Conservation (phyloP, 2,329 filamentous ascomycete species). For the Colletotrichum navitas region DNA sequence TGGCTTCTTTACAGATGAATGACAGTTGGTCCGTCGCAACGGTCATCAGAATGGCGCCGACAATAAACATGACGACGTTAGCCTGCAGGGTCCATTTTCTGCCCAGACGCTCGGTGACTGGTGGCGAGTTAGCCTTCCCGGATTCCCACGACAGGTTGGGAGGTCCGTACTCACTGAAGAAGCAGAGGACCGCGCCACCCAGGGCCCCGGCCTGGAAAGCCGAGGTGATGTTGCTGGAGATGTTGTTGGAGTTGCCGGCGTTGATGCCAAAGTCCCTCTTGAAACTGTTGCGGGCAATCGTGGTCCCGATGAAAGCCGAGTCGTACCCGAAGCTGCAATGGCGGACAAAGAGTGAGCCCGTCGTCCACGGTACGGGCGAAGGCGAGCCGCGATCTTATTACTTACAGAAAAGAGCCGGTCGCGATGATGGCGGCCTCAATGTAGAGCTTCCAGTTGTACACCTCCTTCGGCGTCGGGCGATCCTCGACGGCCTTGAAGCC, state of each 20-base stretch:
- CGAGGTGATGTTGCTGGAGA: slow-evolving; percentile 60
- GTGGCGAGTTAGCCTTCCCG: not conserved
- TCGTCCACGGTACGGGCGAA: slow-evolving; percentile 21
- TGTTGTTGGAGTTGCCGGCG: slow-evolving; percentile 47
- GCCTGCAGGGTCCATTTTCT: slow-evolving; percentile 65
- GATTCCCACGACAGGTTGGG: slow-evolving; percentile 12
- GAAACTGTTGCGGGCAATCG: slow-evolving; percentile 63
- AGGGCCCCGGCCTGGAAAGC: slow-evolving; percentile 64
- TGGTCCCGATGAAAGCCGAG: slow-evolving; percentile 66
- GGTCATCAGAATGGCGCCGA: slow-evolving; percentile 59
- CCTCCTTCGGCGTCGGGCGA: slow-evolving; percentile 66
- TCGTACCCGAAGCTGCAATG: slow-evolving; percentile 63
- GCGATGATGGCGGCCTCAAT: slow-evolving; percentile 60
- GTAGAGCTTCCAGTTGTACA: slow-evolving; percentile 68
- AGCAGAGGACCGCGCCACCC: slow-evolving; percentile 64
- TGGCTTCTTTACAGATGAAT: slow-evolving; percentile 54
- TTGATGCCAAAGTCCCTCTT: slow-evolving; percentile 55
- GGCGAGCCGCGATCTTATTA: slow-evolving; percentile 13
- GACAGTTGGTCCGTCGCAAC: slow-evolving; percentile 56
- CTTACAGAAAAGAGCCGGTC: slow-evolving; percentile 58
- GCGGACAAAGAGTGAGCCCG: not conserved
- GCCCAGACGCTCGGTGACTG: slow-evolving; percentile 60
- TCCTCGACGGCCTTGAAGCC: slow-evolving; percentile 64
- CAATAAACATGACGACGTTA: slow-evolving; percentile 58
- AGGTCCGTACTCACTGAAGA: slow-evolving; percentile 51